These are phyloP conservation scores for Marchantia polymorpha DNA, from an alignment of 225 moss, liverwort and hornwort genomes.

Conservation along the genomic window DNA sequence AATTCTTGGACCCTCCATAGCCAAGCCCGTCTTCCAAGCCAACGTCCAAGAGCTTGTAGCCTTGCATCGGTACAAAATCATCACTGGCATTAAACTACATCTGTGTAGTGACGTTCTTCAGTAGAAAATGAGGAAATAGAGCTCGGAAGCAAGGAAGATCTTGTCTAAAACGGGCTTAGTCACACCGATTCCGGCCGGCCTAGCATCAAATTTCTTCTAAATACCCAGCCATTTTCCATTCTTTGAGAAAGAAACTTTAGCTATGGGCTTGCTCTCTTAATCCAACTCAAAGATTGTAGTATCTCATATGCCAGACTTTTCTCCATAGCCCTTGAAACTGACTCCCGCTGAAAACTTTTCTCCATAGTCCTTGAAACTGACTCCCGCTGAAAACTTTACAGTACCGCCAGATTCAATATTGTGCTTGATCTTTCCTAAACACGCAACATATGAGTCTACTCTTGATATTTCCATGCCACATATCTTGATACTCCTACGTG, in stretches of 20 bases:
- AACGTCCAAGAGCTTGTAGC: conserved; percentile 47
- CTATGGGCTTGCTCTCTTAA: conserved; percentile 37
- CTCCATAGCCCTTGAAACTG: conserved; percentile 48
- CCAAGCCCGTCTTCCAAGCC: conserved; percentile 47
- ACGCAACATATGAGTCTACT: conserved; percentile 48
- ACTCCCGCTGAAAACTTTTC: conserved; percentile 50
- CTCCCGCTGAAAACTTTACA: conserved; percentile 48
- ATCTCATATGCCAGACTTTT: conserved; percentile 49
- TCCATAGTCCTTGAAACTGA: conserved; percentile 48
- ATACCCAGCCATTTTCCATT: conserved; percentile 45
- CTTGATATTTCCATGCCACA: conserved; percentile 49
- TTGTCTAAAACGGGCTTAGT: conserved; percentile 43
- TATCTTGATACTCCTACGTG: too few species aligned
- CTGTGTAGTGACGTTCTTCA: conserved; percentile 50
- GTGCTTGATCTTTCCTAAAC: conserved; percentile 49
- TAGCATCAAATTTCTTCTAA: conserved; percentile 43
- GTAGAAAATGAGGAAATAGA: conserved; percentile 46
- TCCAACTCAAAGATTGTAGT: conserved; percentile 43
- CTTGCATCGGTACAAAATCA: conserved; percentile 42
- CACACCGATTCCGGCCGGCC: conserved; percentile 42
- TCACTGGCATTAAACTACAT: conserved; percentile 47
- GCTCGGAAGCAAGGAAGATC: conserved; percentile 44
- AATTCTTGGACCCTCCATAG: conserved; percentile 44
- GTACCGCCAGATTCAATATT: conserved; percentile 53
- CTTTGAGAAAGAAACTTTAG: conserved; percentile 45